A percentile compares a stretch with the other conserved stretches of the same genome.
Conservation (phyloP, 352 stramenopile genomes). For the Phytophthora citrophthora region DNA sequence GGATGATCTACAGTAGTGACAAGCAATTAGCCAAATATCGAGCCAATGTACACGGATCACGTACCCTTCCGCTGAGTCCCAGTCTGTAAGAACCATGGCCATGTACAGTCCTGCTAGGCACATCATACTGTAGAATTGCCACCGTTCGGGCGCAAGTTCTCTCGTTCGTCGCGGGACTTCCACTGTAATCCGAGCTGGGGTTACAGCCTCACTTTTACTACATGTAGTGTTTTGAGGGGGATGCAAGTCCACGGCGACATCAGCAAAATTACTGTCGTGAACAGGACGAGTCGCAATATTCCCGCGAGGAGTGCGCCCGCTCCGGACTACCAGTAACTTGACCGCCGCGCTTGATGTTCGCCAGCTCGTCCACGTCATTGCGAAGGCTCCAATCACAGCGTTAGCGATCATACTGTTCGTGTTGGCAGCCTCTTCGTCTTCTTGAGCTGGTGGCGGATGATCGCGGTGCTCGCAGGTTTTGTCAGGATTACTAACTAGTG, state of each 20-base stretch:
- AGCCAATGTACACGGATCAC: slow-evolving; percentile 3
- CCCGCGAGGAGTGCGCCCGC: neutral
- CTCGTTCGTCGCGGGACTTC: slow-evolving; percentile 40
- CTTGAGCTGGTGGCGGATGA: slow-evolving; percentile 10
- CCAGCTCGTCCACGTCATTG: slow-evolving; percentile 77
- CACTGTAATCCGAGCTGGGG: slow-evolving; percentile 50
- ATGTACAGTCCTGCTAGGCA: slow-evolving; percentile 93
- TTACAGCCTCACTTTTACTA: neutral
- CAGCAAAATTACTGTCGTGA: slow-evolving; percentile 20
- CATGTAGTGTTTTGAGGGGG: neutral
- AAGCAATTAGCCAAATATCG: neutral
- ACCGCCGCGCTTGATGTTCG: slow-evolving; percentile 65
- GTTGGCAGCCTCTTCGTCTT: slow-evolving; percentile 20
- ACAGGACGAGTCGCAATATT: neutral
- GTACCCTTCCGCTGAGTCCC: slow-evolving; percentile 85
- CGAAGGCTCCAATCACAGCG: slow-evolving; percentile 61
- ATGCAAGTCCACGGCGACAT: slow-evolving; percentile 65
- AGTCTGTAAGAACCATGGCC: slow-evolving; percentile 95
- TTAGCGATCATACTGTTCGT: slow-evolving; percentile 54
- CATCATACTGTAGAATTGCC: slow-evolving; percentile 95
- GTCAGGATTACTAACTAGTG: slow-evolving; percentile 62
- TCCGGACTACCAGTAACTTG: slow-evolving; percentile 61
- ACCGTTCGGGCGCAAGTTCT: slow-evolving; percentile 71
- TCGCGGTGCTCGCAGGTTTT: slow-evolving; percentile 45
- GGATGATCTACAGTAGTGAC: slow-evolving; percentile 26